These are phyloP conservation scores for Aspergillus sclerotialis DNA, from an alignment of 2,329 filamentous ascomycete genomes.

Conservation along the genomic window DNA sequence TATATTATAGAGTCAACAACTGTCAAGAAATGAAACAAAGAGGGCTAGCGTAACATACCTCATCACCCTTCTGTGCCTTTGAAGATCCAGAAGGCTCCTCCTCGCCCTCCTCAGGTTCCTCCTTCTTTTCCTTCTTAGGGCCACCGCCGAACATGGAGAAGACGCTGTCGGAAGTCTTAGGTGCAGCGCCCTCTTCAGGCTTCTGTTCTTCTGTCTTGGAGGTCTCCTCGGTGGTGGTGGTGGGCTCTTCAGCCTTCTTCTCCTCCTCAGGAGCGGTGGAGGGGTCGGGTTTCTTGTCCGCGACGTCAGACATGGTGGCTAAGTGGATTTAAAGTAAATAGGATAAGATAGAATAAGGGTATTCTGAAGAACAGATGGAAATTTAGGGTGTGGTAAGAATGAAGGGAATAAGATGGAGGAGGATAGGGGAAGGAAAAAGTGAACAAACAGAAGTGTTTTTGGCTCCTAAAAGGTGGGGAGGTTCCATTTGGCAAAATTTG, in stretches of 20 bases:
- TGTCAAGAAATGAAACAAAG: constrained; percentile 4
- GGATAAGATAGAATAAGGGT: neutral
- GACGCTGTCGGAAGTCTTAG: constrained; percentile 51
- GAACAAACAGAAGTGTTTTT: constrained; percentile 16
- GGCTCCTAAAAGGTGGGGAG: constrained; percentile 16
- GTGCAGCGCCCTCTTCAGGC: constrained; percentile 26
- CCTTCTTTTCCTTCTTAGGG: constrained; percentile 93
- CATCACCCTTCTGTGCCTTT: constrained; percentile 64
- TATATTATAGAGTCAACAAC: constrained; percentile 17
- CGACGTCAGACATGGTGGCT: constrained; percentile 35
- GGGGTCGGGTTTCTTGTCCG: constrained; percentile 39
- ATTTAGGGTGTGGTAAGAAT: constrained; percentile 4
- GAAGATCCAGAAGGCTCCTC: constrained; percentile 84
- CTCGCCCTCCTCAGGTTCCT: constrained; percentile 64
- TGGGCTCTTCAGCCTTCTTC: constrained; percentile 26
- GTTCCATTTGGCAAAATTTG: constrained; percentile 7
- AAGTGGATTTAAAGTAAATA: constrained; percentile 1
- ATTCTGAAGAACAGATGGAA: neutral
- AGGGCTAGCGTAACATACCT: constrained; percentile 42
- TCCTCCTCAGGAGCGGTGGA: constrained; percentile 30
- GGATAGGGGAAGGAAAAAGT: constrained; percentile 14
- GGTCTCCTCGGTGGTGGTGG: constrained; percentile 25
- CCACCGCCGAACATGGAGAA: constrained; percentile 99
- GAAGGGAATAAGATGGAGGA: constrained; percentile 7
- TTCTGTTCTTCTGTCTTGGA: constrained; percentile 24